Base-by-base conservation (phyloP, 495 filamentous ascomycete genomes). In the Penicillium tannophilum region DNA sequence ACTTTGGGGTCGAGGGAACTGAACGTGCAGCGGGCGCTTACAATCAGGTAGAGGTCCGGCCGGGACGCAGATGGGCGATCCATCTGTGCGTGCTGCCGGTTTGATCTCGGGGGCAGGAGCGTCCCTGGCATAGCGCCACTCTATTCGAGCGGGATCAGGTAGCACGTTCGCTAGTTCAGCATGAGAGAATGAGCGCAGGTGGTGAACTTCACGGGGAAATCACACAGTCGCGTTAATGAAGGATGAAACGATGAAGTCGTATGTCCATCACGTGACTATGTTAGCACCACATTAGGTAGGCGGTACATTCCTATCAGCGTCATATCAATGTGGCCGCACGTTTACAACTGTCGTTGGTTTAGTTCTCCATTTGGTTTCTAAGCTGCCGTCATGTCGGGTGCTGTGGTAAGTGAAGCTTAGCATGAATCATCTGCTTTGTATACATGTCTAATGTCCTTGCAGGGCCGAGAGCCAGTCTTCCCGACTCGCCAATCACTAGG, bases 401-500 rank as follows among this genome's bases (percentile, higher is more conserved):
- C 79, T 59, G 83, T 79, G 63, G 84, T 86, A 70, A 58, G 81
- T 63, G 23, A 53, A 8, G 6, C 23, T 24, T 6, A 12, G 0
- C 20, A 19, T 30, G 1, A 4, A 20, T 59, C 16, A 1, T 0
- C 16, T n/a, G 5, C 2, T 6, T 4, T 17, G 5, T 17, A 2
- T 2, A 12, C 17, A n/a, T 41, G 16, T 11, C 8, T 46, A 24
- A 46, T 24, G 9, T 49, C 6, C 4, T 31, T 6, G 26, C 59
- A 78, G 77, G 77, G 76, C 69, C 77, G 77, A 64, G 94, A 99
- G 78, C 82, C 93, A 69, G 94, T 99, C 81, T 99, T 99, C 79
- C 90, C 94, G 62, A 99, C 94, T 66, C 90, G 94, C 68, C 94
- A 99, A 83, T 96, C 92, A 60, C 78, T 99, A 70, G 92, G 90